Percentiles rank a stretch among this genome's conserved stretches.
Evolutionary conservation across 2,329 filamentous ascomycete species (phyloP).

Genomic region (Domatiomyces catenatus): DNA sequence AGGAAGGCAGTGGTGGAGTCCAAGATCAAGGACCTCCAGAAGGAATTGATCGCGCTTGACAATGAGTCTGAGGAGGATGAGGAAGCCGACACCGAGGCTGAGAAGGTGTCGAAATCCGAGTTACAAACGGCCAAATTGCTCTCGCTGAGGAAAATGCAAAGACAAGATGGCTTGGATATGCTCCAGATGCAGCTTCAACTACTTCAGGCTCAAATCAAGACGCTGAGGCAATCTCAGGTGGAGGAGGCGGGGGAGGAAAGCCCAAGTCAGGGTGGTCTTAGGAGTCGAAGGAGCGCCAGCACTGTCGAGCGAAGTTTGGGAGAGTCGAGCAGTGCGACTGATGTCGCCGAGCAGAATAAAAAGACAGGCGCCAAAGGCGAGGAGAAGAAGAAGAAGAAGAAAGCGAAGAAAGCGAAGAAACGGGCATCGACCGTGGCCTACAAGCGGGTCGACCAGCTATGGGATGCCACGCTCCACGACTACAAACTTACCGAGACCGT

Average conservation of each 20-base stretch:
- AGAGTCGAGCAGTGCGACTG: neutral
- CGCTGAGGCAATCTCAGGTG: neutral
- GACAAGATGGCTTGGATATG: neutral
- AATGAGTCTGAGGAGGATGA: slow-evolving; percentile 4
- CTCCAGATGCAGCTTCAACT: neutral
- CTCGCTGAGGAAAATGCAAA: neutral
- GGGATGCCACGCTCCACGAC: slow-evolving; percentile 44
- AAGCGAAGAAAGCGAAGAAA: slow-evolving; percentile 24
- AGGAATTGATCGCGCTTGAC: slow-evolving; percentile 2
- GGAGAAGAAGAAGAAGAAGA: slow-evolving; percentile 22
- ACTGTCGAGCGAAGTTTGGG: neutral
- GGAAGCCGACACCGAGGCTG: slow-evolving; percentile 1
- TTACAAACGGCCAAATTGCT: neutral
- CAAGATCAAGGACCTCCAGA: slow-evolving; percentile 4
- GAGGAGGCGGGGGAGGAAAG: neutral
- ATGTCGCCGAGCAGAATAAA: neutral
- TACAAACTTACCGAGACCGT: slow-evolving; percentile 54
- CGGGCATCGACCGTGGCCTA: slow-evolving; percentile 45
- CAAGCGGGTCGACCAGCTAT: slow-evolving; percentile 51
- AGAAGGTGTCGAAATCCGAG: neutral
- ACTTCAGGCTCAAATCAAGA: neutral
- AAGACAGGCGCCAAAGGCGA: slow-evolving; percentile 18
- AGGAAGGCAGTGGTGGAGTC: slow-evolving; percentile 10
- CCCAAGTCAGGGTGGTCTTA: no score
- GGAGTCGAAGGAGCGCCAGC: no score